Percentiles rank a stretch among this genome's conserved stretches.
phyloP scores from a whole-genome alignment of 2,329 filamentous ascomycete species.

The Cadophora sp. region DNA sequence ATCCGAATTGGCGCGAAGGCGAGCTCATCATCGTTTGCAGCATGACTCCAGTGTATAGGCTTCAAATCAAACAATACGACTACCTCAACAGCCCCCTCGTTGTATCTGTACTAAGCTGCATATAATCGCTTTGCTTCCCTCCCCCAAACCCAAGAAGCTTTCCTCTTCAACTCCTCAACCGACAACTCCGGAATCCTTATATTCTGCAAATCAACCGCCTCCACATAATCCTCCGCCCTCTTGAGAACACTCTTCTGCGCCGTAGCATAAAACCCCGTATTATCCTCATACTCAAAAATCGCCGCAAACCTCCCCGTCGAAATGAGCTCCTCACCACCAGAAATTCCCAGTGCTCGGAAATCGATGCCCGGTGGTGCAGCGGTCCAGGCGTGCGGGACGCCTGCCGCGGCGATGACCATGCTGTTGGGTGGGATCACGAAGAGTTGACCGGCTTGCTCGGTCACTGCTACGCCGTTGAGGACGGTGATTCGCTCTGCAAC shows the following conservation, averaged over 20 bases:
- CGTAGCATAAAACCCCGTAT: background rate
- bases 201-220: slow-evolving; percentile 6
- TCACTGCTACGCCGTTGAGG: background rate
- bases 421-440: slow-evolving; percentile 8
- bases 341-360: slow-evolving; percentile 8
- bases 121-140: slow-evolving; percentile 5
- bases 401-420: slow-evolving; percentile 3
- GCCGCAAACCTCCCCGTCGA: slow-evolving; percentile 1
- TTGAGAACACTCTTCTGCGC: background rate
- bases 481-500: background rate
- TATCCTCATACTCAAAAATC: slow-evolving; percentile 4
- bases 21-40: too few relatives aligned
- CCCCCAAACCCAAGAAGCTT: slow-evolving; percentile 2
- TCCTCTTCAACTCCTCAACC: slow-evolving; percentile 13
- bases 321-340: background rate
- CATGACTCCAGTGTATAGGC: background rate
- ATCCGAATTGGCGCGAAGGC: too few relatives aligned
- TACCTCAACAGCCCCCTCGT: background rate
- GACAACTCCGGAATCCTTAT: slow-evolving; percentile 1
- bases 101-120: background rate
- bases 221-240: slow-evolving; percentile 2
- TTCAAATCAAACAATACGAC: background rate
- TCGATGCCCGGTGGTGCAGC: slow-evolving; percentile 7
- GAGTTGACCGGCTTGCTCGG: background rate
- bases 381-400: background rate